Conservation (phyloP, 768 basidiomycete genomes). For the Hebeloma cylindrosporum region DNA sequence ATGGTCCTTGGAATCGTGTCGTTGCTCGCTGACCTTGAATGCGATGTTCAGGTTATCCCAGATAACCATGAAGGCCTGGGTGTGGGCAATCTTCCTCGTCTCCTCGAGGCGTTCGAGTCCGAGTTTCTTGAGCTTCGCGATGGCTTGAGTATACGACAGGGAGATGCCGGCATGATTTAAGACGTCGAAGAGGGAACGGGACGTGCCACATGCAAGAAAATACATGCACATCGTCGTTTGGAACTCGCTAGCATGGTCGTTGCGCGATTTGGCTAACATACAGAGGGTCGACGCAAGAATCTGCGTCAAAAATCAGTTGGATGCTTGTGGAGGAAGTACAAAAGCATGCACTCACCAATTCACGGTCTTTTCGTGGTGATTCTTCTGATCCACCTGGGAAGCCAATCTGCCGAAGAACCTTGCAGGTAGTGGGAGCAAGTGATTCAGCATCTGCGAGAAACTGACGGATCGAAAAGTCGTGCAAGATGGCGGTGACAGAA, state of each 20-base stretch:
- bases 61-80: slow-evolving; percentile 19
- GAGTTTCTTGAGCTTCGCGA: slow-evolving; percentile 22
- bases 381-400: neutral
- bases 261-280: slow-evolving; percentile 20
- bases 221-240: slow-evolving; percentile 24
- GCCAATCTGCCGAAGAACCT: slow-evolving; percentile 12
- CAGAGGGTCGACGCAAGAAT: slow-evolving; percentile 12
- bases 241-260: slow-evolving; percentile 22
- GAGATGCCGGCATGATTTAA: slow-evolving; percentile 28
- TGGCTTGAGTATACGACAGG: slow-evolving; percentile 22
- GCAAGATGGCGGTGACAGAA: slow-evolving; percentile 6
- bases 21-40: slow-evolving; percentile 24
- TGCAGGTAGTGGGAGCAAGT: slow-evolving; percentile 9
- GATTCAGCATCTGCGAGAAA: slow-evolving; percentile 7
- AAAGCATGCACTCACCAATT: slow-evolving; percentile 8
- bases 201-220: slow-evolving; percentile 24
- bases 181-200: slow-evolving; percentile 24
- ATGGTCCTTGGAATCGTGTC: slow-evolving; percentile 23
- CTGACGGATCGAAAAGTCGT: slow-evolving; percentile 5
- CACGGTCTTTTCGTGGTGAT: slow-evolving; percentile 4
- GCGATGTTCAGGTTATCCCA: slow-evolving; percentile 34
- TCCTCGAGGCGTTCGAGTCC: slow-evolving; percentile 13
- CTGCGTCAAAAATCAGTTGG: neutral
- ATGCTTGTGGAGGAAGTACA: neutral
- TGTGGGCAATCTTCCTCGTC: slow-evolving; percentile 8